phyloP scores from a whole-genome alignment of 805 yeast species.

The Candida nitratophila region DNA sequence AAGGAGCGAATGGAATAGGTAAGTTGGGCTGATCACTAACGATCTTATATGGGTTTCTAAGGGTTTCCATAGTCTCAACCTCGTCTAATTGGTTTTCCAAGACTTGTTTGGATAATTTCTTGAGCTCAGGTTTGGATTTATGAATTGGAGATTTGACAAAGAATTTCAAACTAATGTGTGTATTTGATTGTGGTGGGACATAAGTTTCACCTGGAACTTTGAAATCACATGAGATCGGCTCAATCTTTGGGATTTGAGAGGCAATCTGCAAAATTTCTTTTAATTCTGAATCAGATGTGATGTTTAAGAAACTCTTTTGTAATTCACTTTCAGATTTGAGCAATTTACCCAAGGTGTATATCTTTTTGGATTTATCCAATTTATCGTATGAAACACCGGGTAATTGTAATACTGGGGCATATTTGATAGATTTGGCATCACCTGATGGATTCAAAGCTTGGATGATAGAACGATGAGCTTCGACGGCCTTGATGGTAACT shows the following conservation, averaged over 20 bases:
- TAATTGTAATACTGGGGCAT: conserved; percentile 70
- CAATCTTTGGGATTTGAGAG: conserved; percentile 57
- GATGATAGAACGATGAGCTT: conserved; percentile 60
- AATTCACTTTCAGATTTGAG: conserved; percentile 52
- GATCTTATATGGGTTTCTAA: conserved; percentile 64
- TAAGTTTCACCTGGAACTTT: conserved; percentile 79
- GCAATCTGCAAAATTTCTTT: conserved; percentile 48
- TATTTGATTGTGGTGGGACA: conserved; percentile 65
- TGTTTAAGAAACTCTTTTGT: conserved; percentile 49
- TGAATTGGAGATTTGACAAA: conserved; percentile 67
- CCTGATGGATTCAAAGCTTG: conserved; percentile 55
- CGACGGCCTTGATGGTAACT: conserved; percentile 51
- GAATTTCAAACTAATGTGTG: conserved; percentile 71
- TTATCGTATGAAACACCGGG: conserved; percentile 57
- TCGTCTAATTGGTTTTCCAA: conserved; percentile 37
- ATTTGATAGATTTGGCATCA: conserved; percentile 35
- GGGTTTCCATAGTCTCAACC: conserved; percentile 53
- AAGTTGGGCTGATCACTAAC: conserved; percentile 64
- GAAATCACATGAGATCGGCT: conserved; percentile 64
- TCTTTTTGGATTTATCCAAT: conserved; percentile 41
- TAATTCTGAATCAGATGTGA: conserved; percentile 29
- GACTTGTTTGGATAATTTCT: conserved; percentile 28
- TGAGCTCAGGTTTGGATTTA: conserved; percentile 45
- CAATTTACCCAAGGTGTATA: conserved; percentile 63
- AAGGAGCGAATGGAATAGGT: conserved; percentile 65